Evolutionary conservation across 2,329 filamentous ascomycete species (phyloP).

Genomic region (Geosmithia flava): DNA sequence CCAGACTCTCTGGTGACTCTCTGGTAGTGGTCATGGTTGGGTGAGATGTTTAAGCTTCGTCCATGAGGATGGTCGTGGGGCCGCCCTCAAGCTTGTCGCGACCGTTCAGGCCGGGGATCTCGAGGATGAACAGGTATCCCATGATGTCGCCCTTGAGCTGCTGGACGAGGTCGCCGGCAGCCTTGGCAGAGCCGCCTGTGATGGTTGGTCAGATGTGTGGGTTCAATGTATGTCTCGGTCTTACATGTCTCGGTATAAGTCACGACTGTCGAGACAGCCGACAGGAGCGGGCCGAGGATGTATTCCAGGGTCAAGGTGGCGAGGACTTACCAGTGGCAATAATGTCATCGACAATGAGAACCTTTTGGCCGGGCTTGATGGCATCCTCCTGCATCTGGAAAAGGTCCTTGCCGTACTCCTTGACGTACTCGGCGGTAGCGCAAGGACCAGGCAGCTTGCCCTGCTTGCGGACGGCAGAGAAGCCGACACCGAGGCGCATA

Average conservation of each 20-base stretch:
- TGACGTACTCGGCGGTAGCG: conserved; percentile 75
- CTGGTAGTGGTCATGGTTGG: not conserved
- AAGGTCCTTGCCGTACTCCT: conserved; percentile 91
- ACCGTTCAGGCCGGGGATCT: conserved; percentile 87
- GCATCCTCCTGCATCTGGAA: conserved; percentile 92
- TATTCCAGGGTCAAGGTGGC: too few relatives aligned
- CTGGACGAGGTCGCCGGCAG: conserved; percentile 74
- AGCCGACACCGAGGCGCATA: conserved; percentile 67
- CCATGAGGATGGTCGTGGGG: conserved; percentile 74
- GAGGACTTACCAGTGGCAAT: conserved; percentile 78
- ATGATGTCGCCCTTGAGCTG: conserved; percentile 77
- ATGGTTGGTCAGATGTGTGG: not conserved
- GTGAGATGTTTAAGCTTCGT: conserved; percentile 23
- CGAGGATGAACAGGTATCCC: conserved; percentile 90
- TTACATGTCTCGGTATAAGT: not conserved
- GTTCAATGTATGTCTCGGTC: not conserved
- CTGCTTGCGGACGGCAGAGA: conserved; percentile 88
- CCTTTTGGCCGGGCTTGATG: conserved; percentile 76
- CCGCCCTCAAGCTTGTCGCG: conserved; percentile 71
- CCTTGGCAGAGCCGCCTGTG: conserved; percentile 78
- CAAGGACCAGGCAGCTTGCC: conserved; percentile 91
- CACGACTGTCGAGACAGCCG: too few relatives aligned
- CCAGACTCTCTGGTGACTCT: not conserved
- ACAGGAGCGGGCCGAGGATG: not conserved
- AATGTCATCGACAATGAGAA: conserved; percentile 92